Base-by-base conservation (phyloP, 2,329 filamentous ascomycete species). In the Thielaviopsis euricoi region DNA sequence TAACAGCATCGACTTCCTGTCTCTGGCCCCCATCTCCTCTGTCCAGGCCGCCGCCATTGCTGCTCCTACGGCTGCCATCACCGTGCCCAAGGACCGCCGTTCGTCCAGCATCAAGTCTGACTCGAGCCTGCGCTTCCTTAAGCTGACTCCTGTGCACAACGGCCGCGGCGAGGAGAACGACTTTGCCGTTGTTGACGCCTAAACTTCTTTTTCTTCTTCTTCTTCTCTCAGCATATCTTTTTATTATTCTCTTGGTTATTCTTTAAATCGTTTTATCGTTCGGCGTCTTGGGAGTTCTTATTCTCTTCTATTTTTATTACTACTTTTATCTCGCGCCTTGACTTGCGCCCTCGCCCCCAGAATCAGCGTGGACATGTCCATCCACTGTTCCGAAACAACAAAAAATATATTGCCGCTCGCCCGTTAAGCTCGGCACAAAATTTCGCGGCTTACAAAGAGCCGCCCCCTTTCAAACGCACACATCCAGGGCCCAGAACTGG, bases 111-210 rank as follows among this genome's bases (percentile, higher is more conserved):
- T 75, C 62, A 78, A 74, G 72, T 78, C 74, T 67, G 68, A 69
- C 62, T 68, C 65, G 64, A 73, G 68, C 65, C 61, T 58, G 64
- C 65, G 63, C 23, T 78, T 84, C 68, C 75, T 85, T 63, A 83
- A 82, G 73, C 78, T 85, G 59, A 78, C 78, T 23, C 80, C 80
- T 37, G 80, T 83, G 60, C 79, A 83, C 74, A 82, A 74, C 69
- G 81, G 81, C 71, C 75, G 78, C 71, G 73, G 71, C 52, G 80
- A 83, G 71, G 82, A 72, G 67, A 69, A 76, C 68, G 74, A 78
- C 64, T 68, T 75, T 48, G 69, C 70, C 33, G 67, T 74, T 61
- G 66, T 73, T 66, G 67, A 56, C 21, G 55, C 25, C 19, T 55
- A 48, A 55, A 17, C 21, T n/a, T n/a, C n/a, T n/a, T n/a, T n/a